These are phyloP conservation scores for Cryphonectria parasitica DNA, from an alignment of 2,329 filamentous ascomycete species.

Conservation along the genomic window DNA sequence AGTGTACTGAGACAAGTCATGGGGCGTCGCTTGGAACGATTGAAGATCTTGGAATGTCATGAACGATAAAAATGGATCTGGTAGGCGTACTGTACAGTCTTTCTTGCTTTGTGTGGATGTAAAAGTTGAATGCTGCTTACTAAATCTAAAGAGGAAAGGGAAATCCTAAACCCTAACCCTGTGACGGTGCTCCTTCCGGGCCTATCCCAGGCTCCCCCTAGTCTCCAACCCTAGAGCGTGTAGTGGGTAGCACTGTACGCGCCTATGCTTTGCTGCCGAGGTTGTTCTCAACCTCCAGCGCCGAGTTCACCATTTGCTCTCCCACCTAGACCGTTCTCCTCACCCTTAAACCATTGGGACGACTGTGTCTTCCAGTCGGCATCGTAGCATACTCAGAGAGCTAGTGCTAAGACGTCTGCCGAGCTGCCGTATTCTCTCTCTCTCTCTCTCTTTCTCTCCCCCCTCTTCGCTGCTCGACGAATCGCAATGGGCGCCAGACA, in stretches of 20 bases:
- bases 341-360: not conserved
- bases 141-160: too few relatives aligned
- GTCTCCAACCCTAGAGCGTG: not conserved
- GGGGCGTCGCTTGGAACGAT: too few relatives aligned
- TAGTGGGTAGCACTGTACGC: not conserved
- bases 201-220: not conserved
- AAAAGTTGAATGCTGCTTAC: not conserved
- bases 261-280: slow-evolving; percentile 12
- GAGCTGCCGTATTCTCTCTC: not conserved
- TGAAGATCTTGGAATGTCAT: too few relatives aligned
- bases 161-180: not conserved
- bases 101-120: not conserved
- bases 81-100: too few relatives aligned
- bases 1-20: too few relatives aligned
- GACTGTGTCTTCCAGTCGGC: not conserved
- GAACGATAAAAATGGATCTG: too few relatives aligned
- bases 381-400: not conserved
- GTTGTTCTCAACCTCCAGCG: not conserved
- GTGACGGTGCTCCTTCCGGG: not conserved
- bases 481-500: slow-evolving; percentile 1
- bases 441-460: too few relatives aligned
- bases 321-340: not conserved
- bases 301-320: not conserved
- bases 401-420: not conserved
- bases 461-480: not conserved